phyloP scores from a whole-genome alignment of 768 basidiomycete species.

The Termitomyces sp. region DNA sequence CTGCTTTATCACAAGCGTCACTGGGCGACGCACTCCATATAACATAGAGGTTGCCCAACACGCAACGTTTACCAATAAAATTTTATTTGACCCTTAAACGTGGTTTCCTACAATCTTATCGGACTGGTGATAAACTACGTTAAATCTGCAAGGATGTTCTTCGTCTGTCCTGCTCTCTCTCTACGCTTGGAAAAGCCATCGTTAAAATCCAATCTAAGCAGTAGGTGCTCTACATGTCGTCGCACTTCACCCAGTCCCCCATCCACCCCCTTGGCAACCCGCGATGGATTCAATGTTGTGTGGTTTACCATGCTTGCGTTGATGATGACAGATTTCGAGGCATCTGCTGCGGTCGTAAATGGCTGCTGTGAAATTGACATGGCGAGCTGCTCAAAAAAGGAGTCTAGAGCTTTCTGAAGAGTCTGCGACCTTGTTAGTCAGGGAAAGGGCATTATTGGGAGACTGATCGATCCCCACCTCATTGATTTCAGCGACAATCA shows the following conservation, averaged over 20 bases:
- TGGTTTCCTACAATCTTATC: slow-evolving; percentile 12
- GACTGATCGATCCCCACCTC: slow-evolving; percentile 54
- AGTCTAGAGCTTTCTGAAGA: slow-evolving; percentile 60
- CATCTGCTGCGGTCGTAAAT: slow-evolving; percentile 57
- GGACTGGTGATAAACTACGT: slow-evolving; percentile 3
- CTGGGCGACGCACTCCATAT: slow-evolving; percentile 2
- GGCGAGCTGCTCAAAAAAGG: slow-evolving; percentile 81
- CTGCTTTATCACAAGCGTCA: slow-evolving; percentile 6
- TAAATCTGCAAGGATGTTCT: slow-evolving; percentile 36
- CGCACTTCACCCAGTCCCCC: slow-evolving; percentile 61
- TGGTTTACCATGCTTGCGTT: slow-evolving; percentile 55
- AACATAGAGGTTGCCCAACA: slow-evolving; percentile 1
- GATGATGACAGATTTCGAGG: slow-evolving; percentile 66
- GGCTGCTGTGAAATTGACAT: slow-evolving; percentile 74
- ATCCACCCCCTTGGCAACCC: slow-evolving; percentile 48
- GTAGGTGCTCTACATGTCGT: slow-evolving; percentile 76
- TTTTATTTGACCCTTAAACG: slow-evolving; percentile 8
- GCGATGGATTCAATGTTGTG: slow-evolving; percentile 49
- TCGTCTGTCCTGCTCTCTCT: slow-evolving; percentile 16
- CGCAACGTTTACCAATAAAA: slow-evolving; percentile 5
- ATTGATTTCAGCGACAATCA: slow-evolving; percentile 71
- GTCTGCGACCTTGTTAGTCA: slow-evolving; percentile 39
- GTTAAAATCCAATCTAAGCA: slow-evolving; percentile 84
- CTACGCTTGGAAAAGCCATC: slow-evolving; percentile 61
- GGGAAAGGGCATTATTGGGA: neutral